A percentile compares a stretch with the other conserved stretches of the same genome.
Conservation (phyloP, 202 grass and related monocot species). For the Schoenoplectus triqueter region DNA sequence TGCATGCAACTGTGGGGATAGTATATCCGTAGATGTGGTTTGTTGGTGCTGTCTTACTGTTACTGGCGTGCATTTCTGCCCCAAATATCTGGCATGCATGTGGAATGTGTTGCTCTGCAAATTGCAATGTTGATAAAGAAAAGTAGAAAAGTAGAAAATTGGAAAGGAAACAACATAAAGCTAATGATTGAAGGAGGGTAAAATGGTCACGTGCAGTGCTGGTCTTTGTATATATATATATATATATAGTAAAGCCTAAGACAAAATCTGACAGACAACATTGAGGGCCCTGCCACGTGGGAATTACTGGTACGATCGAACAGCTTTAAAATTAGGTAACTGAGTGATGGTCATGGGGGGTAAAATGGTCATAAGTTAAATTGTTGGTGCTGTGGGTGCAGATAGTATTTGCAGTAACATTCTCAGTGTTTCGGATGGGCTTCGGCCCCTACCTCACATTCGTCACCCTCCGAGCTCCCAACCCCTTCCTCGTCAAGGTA, state of each 20-base stretch:
- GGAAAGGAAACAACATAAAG: no score
- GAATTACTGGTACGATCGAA: not conserved
- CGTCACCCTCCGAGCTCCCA: conserved; percentile 57
- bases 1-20: no score
- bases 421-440: conserved; percentile 84
- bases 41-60: not conserved
- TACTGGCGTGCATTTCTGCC: not conserved
- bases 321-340: no score
- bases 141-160: no score
- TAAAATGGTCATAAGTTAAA: no score
- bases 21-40: not conserved
- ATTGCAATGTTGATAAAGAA: no score
- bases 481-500: conserved; percentile 89
- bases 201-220: not conserved
- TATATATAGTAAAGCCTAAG: no score
- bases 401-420: conserved; percentile 75
- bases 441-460: conserved; percentile 71
- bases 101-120: not conserved
- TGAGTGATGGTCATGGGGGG: no score
- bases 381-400: conserved; percentile 23
- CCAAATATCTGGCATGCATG: not conserved
- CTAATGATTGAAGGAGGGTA: no score
- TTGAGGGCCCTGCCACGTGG: not conserved
- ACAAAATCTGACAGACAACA: not conserved
- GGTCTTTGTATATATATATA: not conserved